Conservation (phyloP, 176 grass and related monocot genomes). For the Rhipidocladum racemiflorum region DNA sequence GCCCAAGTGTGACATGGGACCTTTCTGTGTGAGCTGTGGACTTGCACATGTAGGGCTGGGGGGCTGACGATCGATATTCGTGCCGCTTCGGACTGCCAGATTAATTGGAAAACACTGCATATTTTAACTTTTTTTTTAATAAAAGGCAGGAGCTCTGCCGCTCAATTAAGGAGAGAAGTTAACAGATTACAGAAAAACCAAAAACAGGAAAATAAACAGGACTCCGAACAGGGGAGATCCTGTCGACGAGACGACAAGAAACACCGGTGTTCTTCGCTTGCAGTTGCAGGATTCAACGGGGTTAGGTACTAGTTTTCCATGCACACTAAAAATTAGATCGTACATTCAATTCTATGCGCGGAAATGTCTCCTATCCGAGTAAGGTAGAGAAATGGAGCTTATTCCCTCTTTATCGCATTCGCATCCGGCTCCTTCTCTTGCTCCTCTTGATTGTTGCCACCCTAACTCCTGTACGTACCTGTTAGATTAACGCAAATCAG, state of each 20-base stretch:
- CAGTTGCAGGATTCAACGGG: neutral
- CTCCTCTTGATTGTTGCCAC: neutral
- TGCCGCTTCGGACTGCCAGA: neutral
- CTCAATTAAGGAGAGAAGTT: too few relatives aligned
- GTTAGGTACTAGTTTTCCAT: neutral
- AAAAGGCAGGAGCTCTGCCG: too few relatives aligned
- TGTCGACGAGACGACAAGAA: too few relatives aligned
- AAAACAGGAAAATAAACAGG: too few relatives aligned
- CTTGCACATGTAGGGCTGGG: neutral
- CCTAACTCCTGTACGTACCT: too few relatives aligned
- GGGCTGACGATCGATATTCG: neutral
- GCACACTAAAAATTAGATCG: neutral
- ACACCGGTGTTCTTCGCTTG: neutral
- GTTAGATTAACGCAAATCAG: too few relatives aligned
- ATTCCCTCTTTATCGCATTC: neutral
- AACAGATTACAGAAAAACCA: too few relatives aligned
- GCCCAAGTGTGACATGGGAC: too few relatives aligned
- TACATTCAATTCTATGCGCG: neutral
- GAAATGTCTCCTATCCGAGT: neutral
- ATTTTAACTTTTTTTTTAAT: too few relatives aligned
- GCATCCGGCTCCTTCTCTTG: neutral
- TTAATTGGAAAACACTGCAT: too few relatives aligned
- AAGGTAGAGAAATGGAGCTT: neutral
- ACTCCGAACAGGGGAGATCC: too few relatives aligned
- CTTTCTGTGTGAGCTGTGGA: neutral